Base-by-base conservation (phyloP, 352 stramenopile species). In the Aphanomyces invadans region DNA sequence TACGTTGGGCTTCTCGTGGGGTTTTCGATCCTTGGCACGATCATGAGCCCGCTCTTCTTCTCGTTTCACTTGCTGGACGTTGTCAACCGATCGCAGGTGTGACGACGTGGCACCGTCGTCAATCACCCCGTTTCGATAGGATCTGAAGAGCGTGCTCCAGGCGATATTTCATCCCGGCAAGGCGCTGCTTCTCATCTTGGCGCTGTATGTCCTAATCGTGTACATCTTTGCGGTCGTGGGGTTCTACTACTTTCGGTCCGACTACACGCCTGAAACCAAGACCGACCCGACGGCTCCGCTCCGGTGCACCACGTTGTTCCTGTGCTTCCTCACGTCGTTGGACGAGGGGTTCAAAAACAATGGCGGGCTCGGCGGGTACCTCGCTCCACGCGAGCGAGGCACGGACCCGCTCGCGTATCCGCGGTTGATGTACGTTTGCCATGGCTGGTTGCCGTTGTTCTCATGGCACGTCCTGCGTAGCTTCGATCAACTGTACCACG, bases 31-130 rank as follows among this genome's bases (percentile, higher is more conserved):
- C 68, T 87, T 12, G 80, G 80, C 2, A 74, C 79, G 33, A 84
- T 83, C 54, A 66, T 91, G 19, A 83, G 87, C 71, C 86, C 84
- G 38, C 76, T 91, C 36, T 91, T 81, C 73, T 91, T 91, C 59
- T 76, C 80, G 23, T 89, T 89, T 45, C 79, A 89, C 45, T 49
- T 91, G 21, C 71, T 91, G 9, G 82, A 91, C 60, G 70, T 89
- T 36, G 74, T 91, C n/a, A 86, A 89, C 45, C 78, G 79, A n/a
- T 91, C 85, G 62, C 82, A 87, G 51, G 77, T 86, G 31, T 73
- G 89, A 2, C 86, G 83, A 62, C 86, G n/a, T n/a, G n/a, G n/a
- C n/a, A n/a, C n/a, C n/a, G n/a, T n/a, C n/a, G n/a, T n/a, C n/a
- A n/a, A n/a, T n/a, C n/a, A n/a, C n/a, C n/a, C n/a, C n/a, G n/a